Evolutionary conservation across 2,329 filamentous ascomycete species (phyloP).

Genomic region (Aspergillus ibericus): DNA sequence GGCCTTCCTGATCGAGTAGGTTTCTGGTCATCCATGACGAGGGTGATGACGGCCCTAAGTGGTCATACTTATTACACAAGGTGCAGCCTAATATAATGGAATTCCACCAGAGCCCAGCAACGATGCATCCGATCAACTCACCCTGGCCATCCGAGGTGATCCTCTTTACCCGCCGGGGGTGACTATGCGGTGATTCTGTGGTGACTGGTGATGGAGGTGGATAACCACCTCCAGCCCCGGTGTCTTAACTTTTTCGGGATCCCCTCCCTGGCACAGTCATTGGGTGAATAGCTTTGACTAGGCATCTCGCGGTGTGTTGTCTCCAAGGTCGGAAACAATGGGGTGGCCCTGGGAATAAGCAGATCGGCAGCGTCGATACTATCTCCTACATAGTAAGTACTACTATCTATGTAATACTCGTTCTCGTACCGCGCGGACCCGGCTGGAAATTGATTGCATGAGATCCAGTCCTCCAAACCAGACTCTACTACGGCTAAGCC

Average conservation of each 20-base stretch:
- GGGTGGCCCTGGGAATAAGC: background rate
- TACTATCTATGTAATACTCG: background rate
- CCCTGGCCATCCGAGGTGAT: background rate
- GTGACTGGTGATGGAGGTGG: background rate
- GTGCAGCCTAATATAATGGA: background rate
- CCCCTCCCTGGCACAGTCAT: background rate
- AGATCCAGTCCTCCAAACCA: background rate
- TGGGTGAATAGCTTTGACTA: background rate
- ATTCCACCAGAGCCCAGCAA: background rate
- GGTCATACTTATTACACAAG: constrained; percentile 1
- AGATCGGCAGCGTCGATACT: constrained; percentile 6
- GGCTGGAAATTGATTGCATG: background rate
- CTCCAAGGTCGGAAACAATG: background rate
- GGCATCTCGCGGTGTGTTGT: constrained; percentile 7
- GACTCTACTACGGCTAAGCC: background rate
- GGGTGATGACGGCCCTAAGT: background rate
- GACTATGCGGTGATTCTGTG: background rate
- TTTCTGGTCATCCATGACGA: constrained; percentile 1
- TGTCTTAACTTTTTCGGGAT: background rate
- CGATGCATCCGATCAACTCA: background rate
- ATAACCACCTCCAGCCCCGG: background rate
- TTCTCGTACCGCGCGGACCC: background rate
- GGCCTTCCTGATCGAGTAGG: background rate
- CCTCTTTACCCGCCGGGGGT: background rate
- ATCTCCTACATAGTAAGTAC: no score